phyloP scores from a whole-genome alignment of 2,329 filamentous ascomycete genomes.

The Neurospora crassa region DNA sequence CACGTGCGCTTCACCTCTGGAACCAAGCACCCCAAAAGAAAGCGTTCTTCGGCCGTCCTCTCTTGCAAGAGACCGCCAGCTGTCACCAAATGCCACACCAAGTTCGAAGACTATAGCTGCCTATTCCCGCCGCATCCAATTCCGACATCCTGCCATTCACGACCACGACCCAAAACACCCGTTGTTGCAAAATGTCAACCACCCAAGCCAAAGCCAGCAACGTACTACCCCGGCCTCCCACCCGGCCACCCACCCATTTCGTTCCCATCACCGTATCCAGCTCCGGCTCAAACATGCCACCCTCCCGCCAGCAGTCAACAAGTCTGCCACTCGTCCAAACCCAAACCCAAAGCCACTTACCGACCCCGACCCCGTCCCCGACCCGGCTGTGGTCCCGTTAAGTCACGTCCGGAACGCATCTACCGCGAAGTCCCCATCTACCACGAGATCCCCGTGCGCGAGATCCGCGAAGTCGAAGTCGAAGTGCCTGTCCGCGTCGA shows the following conservation, averaged over 20 bases:
- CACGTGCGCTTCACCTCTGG: background rate
- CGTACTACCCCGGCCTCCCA: background rate
- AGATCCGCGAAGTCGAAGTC: background rate
- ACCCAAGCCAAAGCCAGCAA: background rate
- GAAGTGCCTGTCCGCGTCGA: background rate
- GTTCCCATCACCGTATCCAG: background rate
- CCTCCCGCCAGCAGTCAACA: background rate
- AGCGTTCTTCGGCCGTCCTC: background rate
- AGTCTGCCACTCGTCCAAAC: background rate
- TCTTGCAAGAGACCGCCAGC: background rate
- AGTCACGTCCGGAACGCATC: background rate
- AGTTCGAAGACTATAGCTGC: background rate
- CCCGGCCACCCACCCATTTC: background rate
- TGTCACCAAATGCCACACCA: background rate
- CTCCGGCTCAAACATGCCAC: background rate
- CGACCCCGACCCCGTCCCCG: background rate
- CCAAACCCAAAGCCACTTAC: background rate
- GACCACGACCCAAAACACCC: background rate
- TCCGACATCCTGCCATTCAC: background rate
- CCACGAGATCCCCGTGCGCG: background rate
- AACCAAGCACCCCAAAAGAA: background rate
- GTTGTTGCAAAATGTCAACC: background rate
- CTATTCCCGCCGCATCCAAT: background rate
- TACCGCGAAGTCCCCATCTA: background rate
- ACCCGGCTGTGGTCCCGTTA: background rate